Conservation (phyloP, 257 asterid genomes). For the Cinchona pubescens region DNA sequence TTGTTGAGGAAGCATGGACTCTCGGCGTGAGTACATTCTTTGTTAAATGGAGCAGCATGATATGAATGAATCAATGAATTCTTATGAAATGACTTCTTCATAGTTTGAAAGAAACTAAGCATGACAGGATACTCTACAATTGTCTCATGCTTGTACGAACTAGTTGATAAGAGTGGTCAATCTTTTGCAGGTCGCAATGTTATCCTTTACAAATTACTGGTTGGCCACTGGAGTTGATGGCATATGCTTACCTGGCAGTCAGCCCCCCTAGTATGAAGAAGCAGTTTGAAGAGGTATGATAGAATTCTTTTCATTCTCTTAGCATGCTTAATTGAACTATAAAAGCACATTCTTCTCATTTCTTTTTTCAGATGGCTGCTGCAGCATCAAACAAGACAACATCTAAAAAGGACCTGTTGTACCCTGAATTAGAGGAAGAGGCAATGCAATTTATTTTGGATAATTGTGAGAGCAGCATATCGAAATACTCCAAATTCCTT, state of each 20-base stretch:
- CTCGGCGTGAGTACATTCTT: conserved; percentile 55
- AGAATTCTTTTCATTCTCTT: conserved; percentile 1
- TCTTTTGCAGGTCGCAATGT: conserved; percentile 60
- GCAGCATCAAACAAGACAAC: conserved; percentile 75
- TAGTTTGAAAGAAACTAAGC: background rate
- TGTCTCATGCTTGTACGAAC: background rate
- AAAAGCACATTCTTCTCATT: background rate
- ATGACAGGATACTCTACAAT: background rate
- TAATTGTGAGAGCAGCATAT: conserved; percentile 71
- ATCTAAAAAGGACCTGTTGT: conserved; percentile 53
- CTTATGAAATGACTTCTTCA: conserved; percentile 8
- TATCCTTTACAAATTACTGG: conserved; percentile 87
- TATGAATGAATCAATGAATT: background rate
- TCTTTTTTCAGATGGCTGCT: conserved; percentile 65
- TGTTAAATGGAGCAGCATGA: conserved; percentile 7
- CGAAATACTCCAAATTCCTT: conserved; percentile 85
- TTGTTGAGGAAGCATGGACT: conserved; percentile 65
- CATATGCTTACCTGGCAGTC: conserved; percentile 83
- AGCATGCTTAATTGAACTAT: background rate
- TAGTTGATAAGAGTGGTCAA: conserved; percentile 10
- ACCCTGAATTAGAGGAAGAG: conserved; percentile 74
- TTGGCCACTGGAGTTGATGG: conserved; percentile 94
- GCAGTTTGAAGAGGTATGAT: conserved; percentile 65
- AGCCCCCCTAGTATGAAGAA: conserved; percentile 79
- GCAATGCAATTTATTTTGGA: conserved; percentile 81